Percentiles rank a stretch among this genome's conserved stretches.
These are phyloP conservation scores for Colletotrichum limetticola DNA, from an alignment of 2,329 filamentous ascomycete species.

Conservation along the genomic window DNA sequence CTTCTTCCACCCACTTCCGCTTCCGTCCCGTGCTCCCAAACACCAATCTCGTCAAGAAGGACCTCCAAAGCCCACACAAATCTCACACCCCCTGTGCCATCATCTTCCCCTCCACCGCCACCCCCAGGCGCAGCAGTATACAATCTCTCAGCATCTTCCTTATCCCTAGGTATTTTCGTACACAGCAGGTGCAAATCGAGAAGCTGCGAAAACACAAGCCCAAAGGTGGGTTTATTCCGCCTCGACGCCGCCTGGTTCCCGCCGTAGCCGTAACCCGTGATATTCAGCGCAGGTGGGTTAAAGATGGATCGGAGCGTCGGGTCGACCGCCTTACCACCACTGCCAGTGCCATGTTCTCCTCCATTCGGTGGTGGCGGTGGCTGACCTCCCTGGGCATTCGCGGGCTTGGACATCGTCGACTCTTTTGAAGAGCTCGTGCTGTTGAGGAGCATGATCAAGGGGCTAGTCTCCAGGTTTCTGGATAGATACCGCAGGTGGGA, in stretches of 20 bases:
- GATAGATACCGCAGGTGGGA: constrained; percentile 58
- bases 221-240: constrained; percentile 62
- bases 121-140: constrained; percentile 34
- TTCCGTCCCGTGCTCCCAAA: constrained; percentile 48
- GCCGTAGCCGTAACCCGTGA: constrained; percentile 36
- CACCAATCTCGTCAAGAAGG: constrained; percentile 60
- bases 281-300: constrained; percentile 45
- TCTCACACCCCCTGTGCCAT: constrained; percentile 26
- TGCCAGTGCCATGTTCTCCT: neutral
- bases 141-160: constrained; percentile 51
- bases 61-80: constrained; percentile 61
- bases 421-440: constrained; percentile 49
- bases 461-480: constrained; percentile 49
- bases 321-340: constrained; percentile 44
- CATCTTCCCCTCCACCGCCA: neutral
- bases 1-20: neutral
- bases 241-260: constrained; percentile 37
- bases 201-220: constrained; percentile 64
- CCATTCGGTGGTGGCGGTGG: constrained; percentile 13
- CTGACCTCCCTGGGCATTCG: neutral
- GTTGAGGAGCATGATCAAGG: constrained; percentile 67
- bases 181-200: constrained; percentile 66
- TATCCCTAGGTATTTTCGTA: constrained; percentile 53
- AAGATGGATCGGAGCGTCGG: constrained; percentile 63
- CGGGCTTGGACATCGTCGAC: constrained; percentile 2